These are phyloP conservation scores for Penicillium cinerascens DNA, from an alignment of 495 filamentous ascomycete species.

Conservation along the genomic window DNA sequence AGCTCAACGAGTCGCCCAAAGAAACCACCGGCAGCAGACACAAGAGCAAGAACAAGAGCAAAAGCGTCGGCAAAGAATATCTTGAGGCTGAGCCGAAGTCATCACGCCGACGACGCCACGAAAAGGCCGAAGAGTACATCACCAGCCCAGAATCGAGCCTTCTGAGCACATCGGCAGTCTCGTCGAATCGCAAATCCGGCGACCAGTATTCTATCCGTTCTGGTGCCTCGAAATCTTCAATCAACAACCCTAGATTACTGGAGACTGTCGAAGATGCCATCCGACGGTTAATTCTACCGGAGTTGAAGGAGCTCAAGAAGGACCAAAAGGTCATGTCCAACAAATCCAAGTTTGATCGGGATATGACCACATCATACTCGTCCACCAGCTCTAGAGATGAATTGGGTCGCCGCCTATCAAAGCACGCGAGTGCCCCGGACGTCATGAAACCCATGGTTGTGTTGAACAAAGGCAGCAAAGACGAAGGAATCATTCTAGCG, in stretches of 20 bases:
- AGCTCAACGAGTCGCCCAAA: conserved; percentile 49
- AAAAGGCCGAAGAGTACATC: conserved; percentile 56
- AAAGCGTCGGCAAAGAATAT: conserved; percentile 53
- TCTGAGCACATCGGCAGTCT: conserved; percentile 65
- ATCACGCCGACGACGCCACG: conserved; percentile 59
- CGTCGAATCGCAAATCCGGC: conserved; percentile 63
- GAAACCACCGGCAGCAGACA: conserved; percentile 49
- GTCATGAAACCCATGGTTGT: conserved; percentile 63
- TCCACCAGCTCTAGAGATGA: conserved; percentile 62
- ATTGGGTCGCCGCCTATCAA: conserved; percentile 56
- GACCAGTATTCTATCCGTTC: conserved; percentile 75
- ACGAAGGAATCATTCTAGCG: conserved; percentile 56
- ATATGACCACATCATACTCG: conserved; percentile 57
- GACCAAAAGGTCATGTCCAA: conserved; percentile 70
- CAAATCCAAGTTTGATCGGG: conserved; percentile 58
- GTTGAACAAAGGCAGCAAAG: conserved; percentile 57
- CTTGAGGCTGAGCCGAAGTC: conserved; percentile 54
- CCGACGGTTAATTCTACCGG: conserved; percentile 82
- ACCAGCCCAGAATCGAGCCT: conserved; percentile 70
- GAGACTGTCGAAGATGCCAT: conserved; percentile 97
- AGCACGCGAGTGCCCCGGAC: conserved; percentile 68
- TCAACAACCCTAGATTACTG: conserved; percentile 93
- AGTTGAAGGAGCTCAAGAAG: conserved; percentile 85
- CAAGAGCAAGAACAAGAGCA: conserved; percentile 54
- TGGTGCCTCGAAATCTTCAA: conserved; percentile 74